Conservation (phyloP, 1,284 basidiomycete species). For the Marasmius sp. region DNA sequence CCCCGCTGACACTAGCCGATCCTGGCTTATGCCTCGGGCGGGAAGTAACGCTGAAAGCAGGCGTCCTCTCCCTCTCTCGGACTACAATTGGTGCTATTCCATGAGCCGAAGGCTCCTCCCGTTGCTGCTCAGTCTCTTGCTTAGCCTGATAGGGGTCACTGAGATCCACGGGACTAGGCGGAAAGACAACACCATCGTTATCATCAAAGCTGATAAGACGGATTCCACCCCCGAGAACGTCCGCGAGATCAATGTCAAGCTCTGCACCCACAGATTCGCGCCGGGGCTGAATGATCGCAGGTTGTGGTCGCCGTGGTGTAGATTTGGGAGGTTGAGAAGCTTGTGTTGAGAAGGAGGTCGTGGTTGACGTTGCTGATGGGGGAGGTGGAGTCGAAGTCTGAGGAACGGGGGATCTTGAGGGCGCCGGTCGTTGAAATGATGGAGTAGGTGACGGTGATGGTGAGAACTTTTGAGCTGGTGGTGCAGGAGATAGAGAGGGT, state of each 20-base stretch:
- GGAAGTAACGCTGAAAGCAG: constrained; percentile 69
- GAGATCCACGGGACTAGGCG: constrained; percentile 10
- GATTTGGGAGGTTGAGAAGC: background rate
- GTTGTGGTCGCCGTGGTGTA: background rate
- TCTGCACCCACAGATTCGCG: background rate
- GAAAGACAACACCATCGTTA: background rate
- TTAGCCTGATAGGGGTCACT: background rate
- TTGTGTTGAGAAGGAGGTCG: background rate
- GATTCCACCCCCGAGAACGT: constrained; percentile 3
- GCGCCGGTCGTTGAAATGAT: background rate
- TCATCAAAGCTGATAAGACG: constrained; percentile 1
- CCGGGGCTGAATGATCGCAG: background rate
- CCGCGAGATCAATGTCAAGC: background rate
- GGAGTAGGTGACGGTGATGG: background rate
- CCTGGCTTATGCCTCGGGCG: constrained; percentile 41
- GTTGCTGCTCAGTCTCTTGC: constrained; percentile 5
- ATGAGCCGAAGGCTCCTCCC: constrained; percentile 2
- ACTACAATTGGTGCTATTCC: constrained; percentile 64
- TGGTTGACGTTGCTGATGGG: background rate
- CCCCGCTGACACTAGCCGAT: constrained; percentile 4
- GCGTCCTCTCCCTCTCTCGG: constrained; percentile 55
- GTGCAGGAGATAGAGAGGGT: background rate
- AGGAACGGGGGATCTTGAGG: background rate
- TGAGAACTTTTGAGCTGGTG: background rate
- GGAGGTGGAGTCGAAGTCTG: background rate